Percentiles rank a stretch among this genome's conserved stretches.
These are phyloP conservation scores for Cnidoscolus chayamansa DNA, from an alignment of 441 rosid species.

Conservation along the genomic window DNA sequence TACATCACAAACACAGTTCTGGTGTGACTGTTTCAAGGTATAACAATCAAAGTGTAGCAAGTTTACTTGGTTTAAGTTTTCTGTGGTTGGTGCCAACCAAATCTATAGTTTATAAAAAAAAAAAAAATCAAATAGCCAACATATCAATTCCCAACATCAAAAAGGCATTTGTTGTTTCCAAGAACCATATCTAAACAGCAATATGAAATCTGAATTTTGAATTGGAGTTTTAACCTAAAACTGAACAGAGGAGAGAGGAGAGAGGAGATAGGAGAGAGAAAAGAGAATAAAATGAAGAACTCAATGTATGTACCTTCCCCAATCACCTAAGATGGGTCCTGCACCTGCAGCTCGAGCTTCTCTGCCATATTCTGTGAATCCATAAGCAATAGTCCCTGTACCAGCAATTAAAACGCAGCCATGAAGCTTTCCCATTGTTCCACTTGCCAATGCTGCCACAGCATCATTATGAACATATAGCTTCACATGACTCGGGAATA, in stretches of 20 bases:
- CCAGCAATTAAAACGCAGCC: conserved; percentile 98
- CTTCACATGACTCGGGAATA: conserved; percentile 71
- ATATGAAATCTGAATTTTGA: no score
- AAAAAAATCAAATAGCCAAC: no score
- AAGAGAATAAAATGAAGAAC: neutral
- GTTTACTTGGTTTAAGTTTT: no score
- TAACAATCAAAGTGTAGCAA: no score
- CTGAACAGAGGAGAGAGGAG: neutral
- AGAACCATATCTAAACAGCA: no score
- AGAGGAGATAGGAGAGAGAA: neutral
- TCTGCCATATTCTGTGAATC: conserved; percentile 81
- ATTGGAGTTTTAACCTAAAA: no score
- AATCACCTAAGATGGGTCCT: conserved; percentile 92
- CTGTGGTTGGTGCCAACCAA: no score
- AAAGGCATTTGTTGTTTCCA: no score
- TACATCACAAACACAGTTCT: no score
- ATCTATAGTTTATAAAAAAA: no score
- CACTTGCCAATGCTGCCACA: conserved; percentile 91
- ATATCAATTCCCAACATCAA: no score
- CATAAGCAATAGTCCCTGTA: conserved; percentile 93
- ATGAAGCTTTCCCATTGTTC: conserved; percentile 94
- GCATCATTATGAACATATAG: conserved; percentile 93
- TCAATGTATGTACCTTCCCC: conserved; percentile 69
- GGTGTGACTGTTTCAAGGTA: no score
- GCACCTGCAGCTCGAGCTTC: conserved; percentile 95